Conservation (phyloP, 352 stramenopile species). For the Pythium folliculosum region DNA sequence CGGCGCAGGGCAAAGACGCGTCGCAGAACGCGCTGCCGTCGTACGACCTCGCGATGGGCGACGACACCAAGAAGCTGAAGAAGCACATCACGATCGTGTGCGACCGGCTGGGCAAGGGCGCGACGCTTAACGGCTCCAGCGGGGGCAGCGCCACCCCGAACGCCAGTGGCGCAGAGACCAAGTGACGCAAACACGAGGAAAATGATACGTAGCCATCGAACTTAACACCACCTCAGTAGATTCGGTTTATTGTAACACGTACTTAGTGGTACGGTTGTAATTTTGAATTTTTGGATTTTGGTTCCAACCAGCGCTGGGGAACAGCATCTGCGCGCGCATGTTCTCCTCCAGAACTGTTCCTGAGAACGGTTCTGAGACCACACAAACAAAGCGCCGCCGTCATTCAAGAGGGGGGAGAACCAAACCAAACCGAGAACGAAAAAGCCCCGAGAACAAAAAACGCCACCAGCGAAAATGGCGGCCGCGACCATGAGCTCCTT, state of each 20-base stretch:
- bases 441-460: conserved; percentile 4
- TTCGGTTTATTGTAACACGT: neutral
- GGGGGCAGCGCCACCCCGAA: neutral
- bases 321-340: neutral
- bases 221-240: conserved; percentile 2
- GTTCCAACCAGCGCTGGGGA: no score
- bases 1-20: conserved; percentile 22
- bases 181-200: neutral
- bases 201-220: conserved; percentile 17
- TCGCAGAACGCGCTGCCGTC: conserved; percentile 27
- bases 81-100: conserved; percentile 92
- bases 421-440: no score
- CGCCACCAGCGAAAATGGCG: conserved; percentile 9
- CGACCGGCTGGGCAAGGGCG: conserved; percentile 85
- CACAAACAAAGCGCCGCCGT: conserved; percentile 12
- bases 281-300: conserved; percentile 35
- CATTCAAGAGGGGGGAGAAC: conserved; percentile 25
- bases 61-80: conserved; percentile 87
- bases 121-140: conserved; percentile 30
- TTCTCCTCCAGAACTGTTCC: neutral
- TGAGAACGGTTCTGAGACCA: conserved; percentile 5
- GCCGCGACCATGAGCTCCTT: conserved; percentile 19
- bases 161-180: neutral
- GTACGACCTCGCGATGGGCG: conserved; percentile 61
- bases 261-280: conserved; percentile 4